These are phyloP conservation scores for Alternaria brassicae DNA, from an alignment of 2,329 filamentous ascomycete genomes.

Conservation along the genomic window DNA sequence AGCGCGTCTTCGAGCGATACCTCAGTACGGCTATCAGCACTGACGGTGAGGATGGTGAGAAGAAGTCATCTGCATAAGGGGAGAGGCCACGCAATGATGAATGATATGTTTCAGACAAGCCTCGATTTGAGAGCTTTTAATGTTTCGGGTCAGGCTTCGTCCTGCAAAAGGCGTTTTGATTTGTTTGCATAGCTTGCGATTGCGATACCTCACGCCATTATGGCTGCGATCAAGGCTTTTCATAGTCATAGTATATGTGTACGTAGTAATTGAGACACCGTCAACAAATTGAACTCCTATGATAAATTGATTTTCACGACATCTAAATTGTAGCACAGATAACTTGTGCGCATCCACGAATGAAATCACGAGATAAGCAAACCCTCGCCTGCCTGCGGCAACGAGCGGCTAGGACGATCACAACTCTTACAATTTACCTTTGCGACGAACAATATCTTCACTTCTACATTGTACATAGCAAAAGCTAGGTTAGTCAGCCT, in stretches of 20 bases:
- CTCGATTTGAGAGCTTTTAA: neutral
- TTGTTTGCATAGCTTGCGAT: conserved; percentile 31
- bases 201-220: conserved; percentile 30
- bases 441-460: neutral
- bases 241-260: conserved; percentile 11
- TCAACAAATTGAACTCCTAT: neutral
- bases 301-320: no score
- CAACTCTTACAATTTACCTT: neutral
- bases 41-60: conserved; percentile 37
- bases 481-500: neutral
- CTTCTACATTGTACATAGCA: neutral
- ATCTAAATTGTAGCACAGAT: no score
- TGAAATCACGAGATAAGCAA: no score
- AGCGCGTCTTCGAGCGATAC: conserved; percentile 42
- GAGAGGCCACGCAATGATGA: neutral
- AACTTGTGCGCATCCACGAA: no score
- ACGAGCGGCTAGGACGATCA: no score
- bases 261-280: conserved; percentile 20
- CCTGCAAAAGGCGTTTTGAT: conserved; percentile 19
- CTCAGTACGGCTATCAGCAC: conserved; percentile 44
- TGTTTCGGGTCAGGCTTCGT: conserved; percentile 3
- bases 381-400: no score
- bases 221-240: conserved; percentile 21
- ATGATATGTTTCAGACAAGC: neutral
- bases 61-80: conserved; percentile 22